A percentile compares a stretch with the other conserved stretches of the same genome.
Evolutionary conservation across 2,329 filamentous ascomycete genomes (phyloP).

Genomic region (Penicillium griseofulvum): DNA sequence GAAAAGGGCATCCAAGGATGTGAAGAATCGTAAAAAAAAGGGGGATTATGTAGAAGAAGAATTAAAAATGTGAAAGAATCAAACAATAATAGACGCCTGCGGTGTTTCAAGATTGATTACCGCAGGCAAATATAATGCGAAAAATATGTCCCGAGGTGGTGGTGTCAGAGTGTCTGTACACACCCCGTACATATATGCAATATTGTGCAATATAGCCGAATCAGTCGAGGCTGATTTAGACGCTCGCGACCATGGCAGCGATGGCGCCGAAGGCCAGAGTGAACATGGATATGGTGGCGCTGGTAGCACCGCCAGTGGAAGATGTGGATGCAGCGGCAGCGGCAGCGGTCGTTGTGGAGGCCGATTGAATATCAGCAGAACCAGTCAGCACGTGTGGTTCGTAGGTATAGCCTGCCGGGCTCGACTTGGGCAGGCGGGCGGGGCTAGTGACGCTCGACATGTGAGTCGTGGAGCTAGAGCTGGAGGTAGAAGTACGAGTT

Average conservation of each 20-base stretch:
- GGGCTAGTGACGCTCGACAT: conserved; percentile 14
- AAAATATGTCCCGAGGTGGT: conserved; percentile 1
- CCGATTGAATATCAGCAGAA: conserved; percentile 15
- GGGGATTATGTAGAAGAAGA: conserved; percentile 23
- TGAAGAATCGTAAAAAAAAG: conserved; percentile 16
- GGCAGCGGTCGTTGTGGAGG: conserved; percentile 11
- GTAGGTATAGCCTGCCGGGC: conserved; percentile 28
- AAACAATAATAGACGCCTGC: conserved; percentile 12
- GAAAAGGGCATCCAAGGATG: conserved; percentile 11
- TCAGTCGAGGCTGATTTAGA: conserved; percentile 16
- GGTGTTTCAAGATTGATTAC: conserved; percentile 1
- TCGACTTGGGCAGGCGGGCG: conserved; percentile 20
- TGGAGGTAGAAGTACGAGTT: conserved; percentile 1
- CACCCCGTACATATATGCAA: conserved; percentile 2
- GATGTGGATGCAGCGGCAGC: conserved; percentile 13
- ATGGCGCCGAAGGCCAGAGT: conserved; percentile 25
- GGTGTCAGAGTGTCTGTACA: conserved; percentile 7
- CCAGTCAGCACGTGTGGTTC: conserved; percentile 30
- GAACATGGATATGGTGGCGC: conserved; percentile 22
- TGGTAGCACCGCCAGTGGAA: conserved; percentile 16
- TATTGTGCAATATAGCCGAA: neutral
- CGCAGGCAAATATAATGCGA: neutral
- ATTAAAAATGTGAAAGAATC: conserved; percentile 12
- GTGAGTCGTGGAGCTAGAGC: conserved; percentile 12
- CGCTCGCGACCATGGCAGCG: conserved; percentile 24